phyloP scores from a whole-genome alignment of 106 monocot genomes.

The Narthecium ossifragum region DNA sequence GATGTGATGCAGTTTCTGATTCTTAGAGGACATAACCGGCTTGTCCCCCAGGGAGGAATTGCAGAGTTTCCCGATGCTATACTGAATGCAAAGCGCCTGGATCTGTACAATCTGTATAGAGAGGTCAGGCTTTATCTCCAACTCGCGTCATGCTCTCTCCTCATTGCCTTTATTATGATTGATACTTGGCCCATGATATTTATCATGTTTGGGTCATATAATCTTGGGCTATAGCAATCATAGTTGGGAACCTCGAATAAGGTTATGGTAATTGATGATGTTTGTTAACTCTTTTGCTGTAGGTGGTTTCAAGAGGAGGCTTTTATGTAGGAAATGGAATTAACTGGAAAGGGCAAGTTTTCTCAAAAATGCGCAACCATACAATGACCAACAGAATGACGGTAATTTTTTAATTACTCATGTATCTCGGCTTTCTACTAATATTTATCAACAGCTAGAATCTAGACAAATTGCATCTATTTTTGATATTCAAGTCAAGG shows the following conservation, averaged over 20 bases:
- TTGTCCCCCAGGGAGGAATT: slow-evolving; percentile 80
- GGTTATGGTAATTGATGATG: too few relatives aligned
- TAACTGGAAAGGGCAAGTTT: slow-evolving; percentile 97
- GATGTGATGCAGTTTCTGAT: slow-evolving; percentile 86
- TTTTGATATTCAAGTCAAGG: too few relatives aligned
- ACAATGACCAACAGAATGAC: slow-evolving; percentile 88
- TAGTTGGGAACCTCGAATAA: too few relatives aligned
- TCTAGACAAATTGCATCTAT: too few relatives aligned
- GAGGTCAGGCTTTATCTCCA: slow-evolving; percentile 37
- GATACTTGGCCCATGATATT: too few relatives aligned
- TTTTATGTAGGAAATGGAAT: slow-evolving; percentile 97
- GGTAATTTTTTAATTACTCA: slow-evolving; percentile 26
- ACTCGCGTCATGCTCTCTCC: too few relatives aligned
- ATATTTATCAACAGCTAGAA: too few relatives aligned
- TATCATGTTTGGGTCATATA: too few relatives aligned
- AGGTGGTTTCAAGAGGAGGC: slow-evolving; percentile 96
- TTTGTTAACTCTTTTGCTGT: slow-evolving; percentile 2
- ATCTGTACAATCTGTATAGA: slow-evolving; percentile 88
- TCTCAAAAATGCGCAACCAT: slow-evolving; percentile 96
- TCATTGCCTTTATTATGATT: too few relatives aligned
- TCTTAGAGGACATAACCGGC: slow-evolving; percentile 60
- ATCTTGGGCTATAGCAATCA: too few relatives aligned
- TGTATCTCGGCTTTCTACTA: too few relatives aligned
- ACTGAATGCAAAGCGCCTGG: slow-evolving; percentile 85
- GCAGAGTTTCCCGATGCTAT: slow-evolving; percentile 90